Evolutionary conservation across 2,329 filamentous ascomycete species (phyloP), one percentile per base, ranked within the genome.

Genomic region (Graphilbum fragrans): DNA sequence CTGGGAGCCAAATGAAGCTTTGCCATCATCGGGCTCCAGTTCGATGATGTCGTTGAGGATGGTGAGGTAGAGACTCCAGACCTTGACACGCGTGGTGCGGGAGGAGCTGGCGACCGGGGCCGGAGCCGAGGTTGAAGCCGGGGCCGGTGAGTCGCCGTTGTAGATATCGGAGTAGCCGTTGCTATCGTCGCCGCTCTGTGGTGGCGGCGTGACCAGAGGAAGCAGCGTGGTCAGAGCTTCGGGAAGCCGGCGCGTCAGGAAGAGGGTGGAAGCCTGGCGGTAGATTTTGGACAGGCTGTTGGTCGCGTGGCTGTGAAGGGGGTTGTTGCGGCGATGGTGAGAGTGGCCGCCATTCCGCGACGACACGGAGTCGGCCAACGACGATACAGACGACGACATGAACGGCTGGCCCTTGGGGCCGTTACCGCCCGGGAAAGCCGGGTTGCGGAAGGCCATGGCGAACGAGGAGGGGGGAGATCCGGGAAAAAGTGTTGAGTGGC

Each of bases 51-150:
- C 83, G 64, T 95, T 94, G 47, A 96, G 69, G 39, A 95, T 82
- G 17, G 88, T 94, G 49, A 96, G 73, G 58, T 96, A 98, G 53
- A 98, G 72, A 60, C 87, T 94, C 92, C 92, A 98, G 48, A 96
- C 82, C 62, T 96, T 98, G 59, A 94, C 82, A 49, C 88, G 72
- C 43, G 86, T 92, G 25, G 80, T 83, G 50, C 82, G 77, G 34
- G 84, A 88, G 41, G 86, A 86, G 48, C 72, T 76, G 41, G 85
- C 81, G 41, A 95, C 78, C 5, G 87, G 86, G 22, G 86, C 82
- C 22, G 74, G 66, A 43, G 77, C 70, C 29, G 53, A 56, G 18
- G 60, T 48, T 25, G 64, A 61, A 39, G 65, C 63, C 18, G 58
- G 66, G 59, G 38, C 70, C 14, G 31, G 17, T 34, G 22, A 9